Evolutionary conservation across 2,329 filamentous ascomycete genomes (phyloP).

Genomic region (Pyrenochaeta sp.): DNA sequence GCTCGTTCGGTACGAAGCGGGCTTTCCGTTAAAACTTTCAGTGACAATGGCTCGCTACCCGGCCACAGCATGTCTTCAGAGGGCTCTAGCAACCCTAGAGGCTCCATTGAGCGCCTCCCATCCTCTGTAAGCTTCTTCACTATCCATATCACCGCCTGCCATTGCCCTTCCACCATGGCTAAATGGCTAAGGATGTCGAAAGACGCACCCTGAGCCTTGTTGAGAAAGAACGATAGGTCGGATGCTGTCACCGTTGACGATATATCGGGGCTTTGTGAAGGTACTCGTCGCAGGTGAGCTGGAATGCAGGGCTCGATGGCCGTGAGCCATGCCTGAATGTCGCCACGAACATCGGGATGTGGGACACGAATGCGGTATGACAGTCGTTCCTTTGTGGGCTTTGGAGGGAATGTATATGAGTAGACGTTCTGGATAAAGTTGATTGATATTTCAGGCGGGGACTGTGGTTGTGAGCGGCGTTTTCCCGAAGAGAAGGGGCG

Average conservation of each 20-base stretch:
- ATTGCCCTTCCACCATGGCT: conserved; percentile 51
- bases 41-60: conserved; percentile 14
- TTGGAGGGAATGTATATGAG: conserved; percentile 11
- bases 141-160: conserved; percentile 57
- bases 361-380: conserved; percentile 32
- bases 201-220: conserved; percentile 36
- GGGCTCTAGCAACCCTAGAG: conserved; percentile 20
- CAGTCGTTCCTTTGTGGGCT: conserved; percentile 11
- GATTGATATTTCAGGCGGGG: conserved; percentile 2
- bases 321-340: conserved; percentile 45
- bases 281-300: conserved; percentile 34
- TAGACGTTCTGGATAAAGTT: conserved; percentile 1
- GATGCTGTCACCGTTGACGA: conserved; percentile 29
- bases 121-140: conserved; percentile 53
- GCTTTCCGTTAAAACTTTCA: conserved; percentile 35
- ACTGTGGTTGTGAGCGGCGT: conserved; percentile 19
- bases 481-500: conserved; percentile 37
- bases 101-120: conserved; percentile 20
- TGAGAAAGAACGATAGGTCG: conserved; percentile 37
- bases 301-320: conserved; percentile 50
- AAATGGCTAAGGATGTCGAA: conserved; percentile 53
- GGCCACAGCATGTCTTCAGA: conserved; percentile 28
- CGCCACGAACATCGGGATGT: conserved; percentile 23
- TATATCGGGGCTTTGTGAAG: conserved; percentile 12
- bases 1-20: conserved; percentile 28